phyloP scores from a whole-genome alignment of 2,329 filamentous ascomycete species.

The Fusarium verticillioides region DNA sequence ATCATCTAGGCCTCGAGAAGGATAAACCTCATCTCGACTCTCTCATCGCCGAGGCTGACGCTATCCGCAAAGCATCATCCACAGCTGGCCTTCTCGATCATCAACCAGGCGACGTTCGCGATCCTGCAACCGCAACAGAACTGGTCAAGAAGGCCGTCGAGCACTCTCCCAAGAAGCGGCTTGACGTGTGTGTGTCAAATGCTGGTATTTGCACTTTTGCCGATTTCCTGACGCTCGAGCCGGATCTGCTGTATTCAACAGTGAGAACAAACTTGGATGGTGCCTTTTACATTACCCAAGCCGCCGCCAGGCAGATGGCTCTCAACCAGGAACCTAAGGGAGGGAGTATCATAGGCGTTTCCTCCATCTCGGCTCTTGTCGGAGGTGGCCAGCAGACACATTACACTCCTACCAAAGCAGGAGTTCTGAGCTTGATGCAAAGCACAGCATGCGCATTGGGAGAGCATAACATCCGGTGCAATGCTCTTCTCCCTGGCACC shows the following conservation, averaged over 20 bases:
- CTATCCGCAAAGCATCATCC: conserved; percentile 57
- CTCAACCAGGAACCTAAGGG: conserved; percentile 69
- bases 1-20: conserved; percentile 73
- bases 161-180: conserved; percentile 57
- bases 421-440: conserved; percentile 84
- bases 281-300: conserved; percentile 89
- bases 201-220: conserved; percentile 90
- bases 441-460: conserved; percentile 83
- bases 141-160: conserved; percentile 75
- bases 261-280: conserved; percentile 85
- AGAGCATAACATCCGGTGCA: conserved; percentile 80
- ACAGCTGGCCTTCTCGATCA: conserved; percentile 68
- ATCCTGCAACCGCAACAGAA: conserved; percentile 74
- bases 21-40: conserved; percentile 65
- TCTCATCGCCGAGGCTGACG: conserved; percentile 62
- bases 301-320: conserved; percentile 86
- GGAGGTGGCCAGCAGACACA: conserved; percentile 84
- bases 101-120: conserved; percentile 80
- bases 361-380: conserved; percentile 78
- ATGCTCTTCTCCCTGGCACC: conserved; percentile 84
- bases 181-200: conserved; percentile 88
- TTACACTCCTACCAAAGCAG: conserved; percentile 91
- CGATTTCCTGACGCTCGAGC: conserved; percentile 81
- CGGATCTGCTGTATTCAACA: conserved; percentile 76
- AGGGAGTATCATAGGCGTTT: conserved; percentile 83